Base-by-base conservation (phyloP, 2,329 filamentous ascomycete genomes). In the Colletotrichum costaricense region DNA sequence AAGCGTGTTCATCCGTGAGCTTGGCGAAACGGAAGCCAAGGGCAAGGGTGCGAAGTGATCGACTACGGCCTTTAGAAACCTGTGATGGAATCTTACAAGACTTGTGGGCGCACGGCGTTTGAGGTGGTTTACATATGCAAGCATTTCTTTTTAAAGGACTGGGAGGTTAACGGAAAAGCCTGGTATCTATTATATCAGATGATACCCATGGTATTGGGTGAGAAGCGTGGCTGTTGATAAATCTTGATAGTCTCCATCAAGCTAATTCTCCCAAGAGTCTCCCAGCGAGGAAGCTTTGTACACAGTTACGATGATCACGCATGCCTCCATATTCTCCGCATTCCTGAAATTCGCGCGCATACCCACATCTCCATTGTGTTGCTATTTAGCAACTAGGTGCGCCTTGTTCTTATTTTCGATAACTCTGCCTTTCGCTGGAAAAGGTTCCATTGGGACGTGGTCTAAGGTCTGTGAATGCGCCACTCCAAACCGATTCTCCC, bases 1-100 rank as follows among this genome's bases (percentile, higher is more conserved):
- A 5, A 93, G 93, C 78, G 89, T 99, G 35, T 91, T 94, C 79
- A 89, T 99, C 33, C 88, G 96, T 73, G 95, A 97, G 84, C 86
- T 99, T 65, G 91, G 92, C 6, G 95, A 97, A 78, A 93, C 91
- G 9, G 97, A 99, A 84, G 95, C 95, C 5, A 95, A 95, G 84
- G 93, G 93, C 26, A 98, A 97, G 84, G 91, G 91, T 5, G 87
- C 90, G 56, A 95, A 95, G 84, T 92, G 81, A 82, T 71, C 16
- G 28, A 65, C n/a, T 57, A 28, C 28, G 7, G n/a, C 35, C 19
- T 49, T 46, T 52, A 30, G 54, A 24, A 33, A 55, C n/a, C 42
- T 26, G 26, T 63, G 35, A 46, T 42, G n/a, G 38, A 24, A 63
- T 67, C 57, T 52, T 78, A 58, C 79, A 81, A 24, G 42, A 68